Conservation (phyloP, 768 basidiomycete genomes). For the Boletus sensibilis region DNA sequence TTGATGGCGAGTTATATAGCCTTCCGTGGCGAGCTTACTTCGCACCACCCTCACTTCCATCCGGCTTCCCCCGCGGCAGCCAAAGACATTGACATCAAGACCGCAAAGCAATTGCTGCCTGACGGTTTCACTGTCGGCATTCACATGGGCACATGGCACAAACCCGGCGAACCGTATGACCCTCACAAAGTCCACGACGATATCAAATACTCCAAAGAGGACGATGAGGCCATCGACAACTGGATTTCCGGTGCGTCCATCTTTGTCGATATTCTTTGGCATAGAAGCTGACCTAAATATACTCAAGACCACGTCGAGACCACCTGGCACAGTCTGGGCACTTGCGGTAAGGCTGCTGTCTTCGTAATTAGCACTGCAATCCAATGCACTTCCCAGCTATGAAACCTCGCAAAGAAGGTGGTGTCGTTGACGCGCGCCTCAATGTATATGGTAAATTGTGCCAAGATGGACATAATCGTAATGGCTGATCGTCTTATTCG, state of each 20-base stretch:
- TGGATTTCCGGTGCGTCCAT: constrained; percentile 47
- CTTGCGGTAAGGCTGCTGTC: constrained; percentile 26
- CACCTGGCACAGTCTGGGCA: constrained; percentile 71
- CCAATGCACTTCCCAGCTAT: constrained; percentile 37
- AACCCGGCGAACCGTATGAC: constrained; percentile 52
- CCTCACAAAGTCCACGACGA: constrained; percentile 59
- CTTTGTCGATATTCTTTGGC: not conserved
- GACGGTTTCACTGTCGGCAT: constrained; percentile 64
- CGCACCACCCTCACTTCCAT: constrained; percentile 75
- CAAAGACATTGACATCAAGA: constrained; percentile 65
- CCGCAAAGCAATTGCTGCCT: constrained; percentile 60
- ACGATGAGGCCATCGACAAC: constrained; percentile 70
- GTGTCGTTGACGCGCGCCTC: constrained; percentile 62
- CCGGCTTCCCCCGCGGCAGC: constrained; percentile 60
- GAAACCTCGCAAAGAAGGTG: constrained; percentile 65
- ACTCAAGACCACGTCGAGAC: constrained; percentile 63
- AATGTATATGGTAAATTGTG: constrained; percentile 48
- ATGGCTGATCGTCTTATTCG: not conserved
- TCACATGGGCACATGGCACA: constrained; percentile 71
- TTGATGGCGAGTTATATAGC: constrained; percentile 35
- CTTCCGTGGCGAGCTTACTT: constrained; percentile 69
- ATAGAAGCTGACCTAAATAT: not conserved
- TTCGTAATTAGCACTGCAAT: not conserved
- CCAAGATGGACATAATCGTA: constrained; percentile 11
- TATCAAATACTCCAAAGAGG: constrained; percentile 63